phyloP scores from a whole-genome alignment of 2,329 filamentous ascomycete genomes.

The Colletotrichum sp. region DNA sequence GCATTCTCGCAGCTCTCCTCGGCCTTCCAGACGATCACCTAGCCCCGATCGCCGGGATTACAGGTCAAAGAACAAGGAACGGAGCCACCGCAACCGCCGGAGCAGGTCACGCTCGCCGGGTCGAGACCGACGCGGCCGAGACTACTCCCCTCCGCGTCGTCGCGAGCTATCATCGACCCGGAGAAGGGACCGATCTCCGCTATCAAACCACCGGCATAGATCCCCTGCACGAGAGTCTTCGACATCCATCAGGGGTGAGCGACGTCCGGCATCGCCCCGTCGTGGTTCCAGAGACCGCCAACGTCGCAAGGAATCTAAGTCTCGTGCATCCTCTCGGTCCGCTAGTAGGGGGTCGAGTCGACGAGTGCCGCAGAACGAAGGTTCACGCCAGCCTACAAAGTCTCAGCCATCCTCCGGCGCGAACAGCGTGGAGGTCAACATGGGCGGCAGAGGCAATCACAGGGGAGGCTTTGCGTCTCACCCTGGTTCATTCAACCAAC shows the following conservation, averaged over 20 bases:
- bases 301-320: neutral
- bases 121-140: slow-evolving; percentile 4
- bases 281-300: slow-evolving; percentile 9
- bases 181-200: slow-evolving; percentile 12
- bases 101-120: slow-evolving; percentile 21
- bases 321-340: slow-evolving; percentile 15
- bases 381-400: slow-evolving; percentile 1
- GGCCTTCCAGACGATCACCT: slow-evolving; percentile 2
- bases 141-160: slow-evolving; percentile 1
- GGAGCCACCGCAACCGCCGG: slow-evolving; percentile 5
- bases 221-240: slow-evolving; percentile 3
- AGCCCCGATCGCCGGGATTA: slow-evolving; percentile 5
- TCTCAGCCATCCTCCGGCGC: slow-evolving; percentile 32
- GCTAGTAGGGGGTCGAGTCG: slow-evolving; percentile 18
- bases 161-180: slow-evolving; percentile 9
- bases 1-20: slow-evolving; percentile 4
- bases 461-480: slow-evolving; percentile 31
- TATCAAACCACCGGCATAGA: neutral
- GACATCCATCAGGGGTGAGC: neutral
- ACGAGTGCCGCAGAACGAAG: slow-evolving; percentile 9
- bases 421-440: slow-evolving; percentile 39
- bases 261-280: slow-evolving; percentile 9
- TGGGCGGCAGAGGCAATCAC: slow-evolving; percentile 36
- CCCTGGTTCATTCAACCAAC: slow-evolving; percentile 37
- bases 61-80: slow-evolving; percentile 7